Base-by-base conservation (phyloP, 73 alveolate genomes). In the Loxodes magnus region DNA sequence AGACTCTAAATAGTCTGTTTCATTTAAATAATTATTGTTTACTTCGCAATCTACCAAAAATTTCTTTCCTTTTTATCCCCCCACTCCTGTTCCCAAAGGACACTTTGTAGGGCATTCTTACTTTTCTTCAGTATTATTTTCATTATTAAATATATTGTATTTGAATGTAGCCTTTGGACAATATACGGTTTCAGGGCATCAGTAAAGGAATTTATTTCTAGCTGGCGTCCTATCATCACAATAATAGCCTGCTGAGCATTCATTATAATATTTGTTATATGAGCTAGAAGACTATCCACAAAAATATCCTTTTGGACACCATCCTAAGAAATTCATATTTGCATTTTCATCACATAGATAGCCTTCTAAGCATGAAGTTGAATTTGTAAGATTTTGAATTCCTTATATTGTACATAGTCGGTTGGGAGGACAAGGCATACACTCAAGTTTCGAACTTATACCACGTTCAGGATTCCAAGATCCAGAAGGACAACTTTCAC, bases 301-400 rank as follows among this genome's bases (percentile, higher is more conserved):
- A 46, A 22, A 71, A 39, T 51, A 84, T n/a, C 96, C 96, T 10
- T 23, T 51, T 6, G 82, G 83, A 49, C 96, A 84, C 15, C 35
- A 23, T 24, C 25, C 48, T 17, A 59, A 58, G 2, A 33, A 23
- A 31, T 43, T 65, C 12, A 68, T 56, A 0, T 82, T 90, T 20
- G 92, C 48, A 0, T 76, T 86, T 26, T 52, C 79, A 6, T 49
- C 42, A 49, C 96, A 84, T 4, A 76, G 56, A 16, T 67, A 43
- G 16, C 96, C 96, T 50, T 84, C 92, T 16, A 81, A 62, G 51
- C 96, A 84, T 23, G 79, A 66, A 34, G 43, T 39, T 35, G 86
- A 72, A 7, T 55, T 21, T 29, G 85, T 68, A 14, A 67, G 51
- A 55, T 73, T 84, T 34, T 38, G 33, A 30, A 64, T 69, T 20